Conservation (phyloP, 805 yeast species). For the Metschnikowia peoriensis region DNA sequence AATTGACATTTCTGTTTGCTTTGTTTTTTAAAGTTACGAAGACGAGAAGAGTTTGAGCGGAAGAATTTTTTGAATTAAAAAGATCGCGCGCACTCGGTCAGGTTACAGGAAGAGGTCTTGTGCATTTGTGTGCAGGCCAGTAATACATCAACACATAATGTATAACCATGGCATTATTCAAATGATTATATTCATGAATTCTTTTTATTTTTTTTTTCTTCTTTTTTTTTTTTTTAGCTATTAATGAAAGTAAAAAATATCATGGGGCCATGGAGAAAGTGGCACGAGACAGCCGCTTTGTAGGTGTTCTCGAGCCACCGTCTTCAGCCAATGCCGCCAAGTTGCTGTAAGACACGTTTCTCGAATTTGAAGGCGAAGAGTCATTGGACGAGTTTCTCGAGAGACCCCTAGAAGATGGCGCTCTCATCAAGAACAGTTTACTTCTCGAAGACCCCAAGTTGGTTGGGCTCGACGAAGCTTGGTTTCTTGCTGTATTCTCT, state of each 20-base stretch:
- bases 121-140: no score
- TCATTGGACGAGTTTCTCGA: slow-evolving; percentile 25
- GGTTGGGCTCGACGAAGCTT: slow-evolving; percentile 2
- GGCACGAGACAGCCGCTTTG: slow-evolving; percentile 13
- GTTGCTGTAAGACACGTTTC: slow-evolving; percentile 55
- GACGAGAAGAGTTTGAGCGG: not conserved
- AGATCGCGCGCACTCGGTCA: not conserved
- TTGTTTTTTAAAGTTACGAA: not conserved
- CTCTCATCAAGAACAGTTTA: slow-evolving; percentile 24
- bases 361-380: slow-evolving; percentile 72
- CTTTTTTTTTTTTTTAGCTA: no score
- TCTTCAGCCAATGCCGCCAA: slow-evolving; percentile 10
- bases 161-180: no score
- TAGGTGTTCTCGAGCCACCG: slow-evolving; percentile 1
- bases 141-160: no score
- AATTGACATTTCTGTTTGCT: slow-evolving; percentile 30
- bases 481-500: slow-evolving; percentile 13
- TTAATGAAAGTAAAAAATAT: not conserved
- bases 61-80: not conserved
- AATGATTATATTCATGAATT: no score
- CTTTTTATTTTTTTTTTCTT: no score
- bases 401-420: slow-evolving; percentile 24
- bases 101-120: no score
- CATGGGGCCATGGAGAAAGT: slow-evolving; percentile 16
- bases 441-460: slow-evolving; percentile 10